Base-by-base conservation (phyloP, 192 early-diverging fungal genomes). In the Thoreauomyces humboldtii region DNA sequence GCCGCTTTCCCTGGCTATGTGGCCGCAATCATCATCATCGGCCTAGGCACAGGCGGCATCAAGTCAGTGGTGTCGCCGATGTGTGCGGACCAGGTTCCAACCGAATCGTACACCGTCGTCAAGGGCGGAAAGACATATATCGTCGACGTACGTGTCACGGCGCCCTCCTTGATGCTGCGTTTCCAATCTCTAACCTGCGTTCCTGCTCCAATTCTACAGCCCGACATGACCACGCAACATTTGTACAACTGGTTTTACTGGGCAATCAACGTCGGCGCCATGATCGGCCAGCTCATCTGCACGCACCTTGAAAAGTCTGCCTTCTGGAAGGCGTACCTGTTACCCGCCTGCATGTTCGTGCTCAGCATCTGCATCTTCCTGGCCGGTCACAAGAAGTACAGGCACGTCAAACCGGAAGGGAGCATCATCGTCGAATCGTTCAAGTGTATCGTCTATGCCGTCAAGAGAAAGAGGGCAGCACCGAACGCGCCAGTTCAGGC, bases 241-340 rank as follows among this genome's bases (percentile, higher is more conserved):
- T 86, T 93, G 44, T 93, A 91, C 73, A 87, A 86, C 72, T 88
- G 83, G 85, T 93, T 93, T 73, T 93, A 93, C 74, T 82, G 79
- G 77, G 76, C 82, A 35, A 88, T 91, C 63, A 89, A 88, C 66
- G 25, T 88, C 27, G 89, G 89, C 35, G 77, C 82, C 24, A 74
- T 91, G 50, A 29, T 84, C 70, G 65, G 79, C 78, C 53, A 86
- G 35, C 9, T 22, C 28, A 24, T 63, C 33, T 63, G 61, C 50
- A 37, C 35, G 6, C 17, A 17, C 15, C 36, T 63, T 7, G 61
- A 63, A 34, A 4, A 24, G 11, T 25, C 12, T 15, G 61, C 43
- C 12, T 63, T 63, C 35, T 63, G 61, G 61, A 15, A 63, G 17
- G 61, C 61, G 7, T 63, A 52, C 35, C 24, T 63, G 3, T n/a